Conservation (phyloP, 2,329 filamentous ascomycete species). For the Cladosporium austrohemisphaericum region DNA sequence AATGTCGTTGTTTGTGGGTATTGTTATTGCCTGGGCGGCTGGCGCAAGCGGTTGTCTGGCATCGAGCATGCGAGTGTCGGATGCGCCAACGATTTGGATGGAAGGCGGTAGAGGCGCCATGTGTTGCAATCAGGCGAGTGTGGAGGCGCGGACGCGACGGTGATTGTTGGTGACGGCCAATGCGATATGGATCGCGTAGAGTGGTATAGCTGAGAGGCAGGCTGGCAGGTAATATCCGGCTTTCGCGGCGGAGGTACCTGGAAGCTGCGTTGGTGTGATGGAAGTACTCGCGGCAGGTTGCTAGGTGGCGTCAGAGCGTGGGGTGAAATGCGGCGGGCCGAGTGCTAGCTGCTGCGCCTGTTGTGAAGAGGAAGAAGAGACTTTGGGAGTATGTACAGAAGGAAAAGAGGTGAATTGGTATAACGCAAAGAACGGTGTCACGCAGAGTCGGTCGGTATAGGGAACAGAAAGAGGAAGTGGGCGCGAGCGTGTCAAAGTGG, state of each 20-base stretch:
- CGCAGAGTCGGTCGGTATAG: background rate
- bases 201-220: background rate
- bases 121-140: too few species aligned
- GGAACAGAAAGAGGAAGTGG: background rate
- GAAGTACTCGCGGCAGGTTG: slow-evolving; percentile 9
- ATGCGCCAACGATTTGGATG: slow-evolving; percentile 7
- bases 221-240: background rate
- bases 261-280: background rate
- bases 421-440: slow-evolving; percentile 1
- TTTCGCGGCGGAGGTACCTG: slow-evolving; percentile 3
- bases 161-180: background rate
- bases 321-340: too few species aligned
- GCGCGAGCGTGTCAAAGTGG: background rate
- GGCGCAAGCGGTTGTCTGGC: slow-evolving; percentile 23
- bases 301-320: background rate
- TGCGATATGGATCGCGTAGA: background rate
- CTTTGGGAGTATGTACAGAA: slow-evolving; percentile 7
- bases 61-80: slow-evolving; percentile 28
- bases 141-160: background rate
- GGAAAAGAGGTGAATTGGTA: background rate
- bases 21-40: slow-evolving; percentile 15
- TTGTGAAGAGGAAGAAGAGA: background rate
- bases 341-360: background rate
- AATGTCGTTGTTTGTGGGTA: background rate
- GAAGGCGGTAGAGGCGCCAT: slow-evolving; percentile 9